Base-by-base conservation (phyloP, 2,329 filamentous ascomycete species). In the Fusarium sp. region DNA sequence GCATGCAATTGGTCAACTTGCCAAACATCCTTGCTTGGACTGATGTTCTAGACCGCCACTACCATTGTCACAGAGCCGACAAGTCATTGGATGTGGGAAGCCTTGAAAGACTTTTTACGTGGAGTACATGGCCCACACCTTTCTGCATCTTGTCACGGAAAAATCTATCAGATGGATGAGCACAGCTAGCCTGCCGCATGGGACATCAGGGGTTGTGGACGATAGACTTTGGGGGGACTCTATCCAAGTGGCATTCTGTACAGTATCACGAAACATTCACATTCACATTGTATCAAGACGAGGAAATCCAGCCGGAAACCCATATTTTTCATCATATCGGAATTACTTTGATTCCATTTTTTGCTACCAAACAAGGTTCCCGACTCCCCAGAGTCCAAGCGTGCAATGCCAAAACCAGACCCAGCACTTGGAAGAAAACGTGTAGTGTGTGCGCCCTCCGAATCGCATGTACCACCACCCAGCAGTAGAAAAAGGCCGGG, bases 341-440 rank as follows among this genome's bases (percentile, higher is more conserved):
- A 80, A 79, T 74, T 77, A 74, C 73, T 77, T 79, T 78, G 69
- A 80, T 81, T 77, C 80, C 79, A 80, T 74, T 77, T 77, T 76
- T 76, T 76, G 76, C 76, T 79, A 79, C 76, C 76, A 74, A 77
- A 78, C 54, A 73, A 78, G 73, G 76, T 79, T 77, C 76, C 78
- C 73, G 78, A 79, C 78, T 79, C 78, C 74, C 78, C 74, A 74
- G 78, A 79, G 78, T 79, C 78, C 78, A 78, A 79, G 76, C 70
- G 76, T 79, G 78, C 76, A 76, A 71, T 79, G 76, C 76, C 74
- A 73, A 79, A 79, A 79, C 75, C 74, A 79, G 74, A 79, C 76
- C 78, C 76, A 76, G 73, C 62, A 76, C 72, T 68, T 64, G 68
- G 68, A 69, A 68, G 69, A 74, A 74, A 72, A 45, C 61, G 37